phyloP scores from a whole-genome alignment of 306 rosid genomes.

The Prunus mume region DNA sequence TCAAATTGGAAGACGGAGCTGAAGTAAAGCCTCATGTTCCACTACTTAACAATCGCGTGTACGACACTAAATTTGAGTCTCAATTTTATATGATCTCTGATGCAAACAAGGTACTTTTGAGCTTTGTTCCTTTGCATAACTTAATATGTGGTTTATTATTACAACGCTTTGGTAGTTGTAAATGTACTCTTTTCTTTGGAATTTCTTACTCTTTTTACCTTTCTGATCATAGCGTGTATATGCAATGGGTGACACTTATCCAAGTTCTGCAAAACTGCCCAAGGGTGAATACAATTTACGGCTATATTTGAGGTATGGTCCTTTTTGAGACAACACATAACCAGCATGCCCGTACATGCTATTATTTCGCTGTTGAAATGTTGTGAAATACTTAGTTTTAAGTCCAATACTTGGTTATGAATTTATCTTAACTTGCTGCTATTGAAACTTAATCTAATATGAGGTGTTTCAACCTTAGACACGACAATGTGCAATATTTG shows the following conservation, averaged over 20 bases:
- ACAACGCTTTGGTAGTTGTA: not conserved
- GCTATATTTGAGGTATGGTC: conserved; percentile 68
- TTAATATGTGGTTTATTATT: not conserved
- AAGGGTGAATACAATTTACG: conserved; percentile 88
- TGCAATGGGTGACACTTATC: conserved; percentile 89
- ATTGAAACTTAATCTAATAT: not conserved
- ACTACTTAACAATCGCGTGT: conserved; percentile 75
- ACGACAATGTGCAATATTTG: conserved; percentile 82
- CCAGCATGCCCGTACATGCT: conserved; percentile 3
- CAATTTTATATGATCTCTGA: conserved; percentile 93
- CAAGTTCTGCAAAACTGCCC: conserved; percentile 68
- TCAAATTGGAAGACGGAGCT: conserved; percentile 89
- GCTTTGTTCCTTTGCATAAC: conserved; percentile 14
- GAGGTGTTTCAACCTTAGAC: conserved; percentile 46
- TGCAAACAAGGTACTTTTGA: conserved; percentile 64
- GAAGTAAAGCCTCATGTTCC: conserved; percentile 83
- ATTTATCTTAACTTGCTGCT: not conserved
- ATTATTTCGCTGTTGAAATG: conserved; percentile 6
- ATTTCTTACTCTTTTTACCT: conserved; percentile 13
- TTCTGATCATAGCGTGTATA: conserved; percentile 57
- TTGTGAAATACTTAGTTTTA: not conserved
- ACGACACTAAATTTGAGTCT: conserved; percentile 90
- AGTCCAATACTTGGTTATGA: not conserved
- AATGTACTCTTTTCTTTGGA: not conserved
- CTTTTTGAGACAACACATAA: conserved; percentile 16